These are phyloP conservation scores for Pseudophaeomoniella oleicola DNA, from an alignment of 2,329 filamentous ascomycete genomes.

Conservation along the genomic window DNA sequence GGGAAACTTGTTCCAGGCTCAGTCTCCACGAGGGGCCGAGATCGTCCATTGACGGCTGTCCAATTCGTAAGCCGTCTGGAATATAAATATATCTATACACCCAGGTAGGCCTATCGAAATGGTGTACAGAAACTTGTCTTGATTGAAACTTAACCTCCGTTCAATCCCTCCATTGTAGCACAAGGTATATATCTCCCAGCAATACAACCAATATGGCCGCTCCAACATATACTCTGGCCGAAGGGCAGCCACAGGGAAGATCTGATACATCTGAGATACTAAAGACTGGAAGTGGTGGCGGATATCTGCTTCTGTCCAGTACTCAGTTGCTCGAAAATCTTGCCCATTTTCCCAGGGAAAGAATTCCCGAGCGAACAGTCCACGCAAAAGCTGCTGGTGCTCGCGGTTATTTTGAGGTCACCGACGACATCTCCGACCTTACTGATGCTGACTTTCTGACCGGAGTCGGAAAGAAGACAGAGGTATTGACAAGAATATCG, in stretches of 20 bases:
- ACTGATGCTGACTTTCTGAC: slow-evolving; percentile 41
- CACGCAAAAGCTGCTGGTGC: slow-evolving; percentile 46
- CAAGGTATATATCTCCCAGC: too few species aligned
- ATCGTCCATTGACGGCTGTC: too few species aligned
- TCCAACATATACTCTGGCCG: slow-evolving; percentile 8
- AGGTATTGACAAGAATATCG: slow-evolving; percentile 31
- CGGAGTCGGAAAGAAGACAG: slow-evolving; percentile 38
- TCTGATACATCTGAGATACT: slow-evolving; percentile 9
- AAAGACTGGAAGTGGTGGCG: slow-evolving; percentile 13
- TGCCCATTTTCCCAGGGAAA: slow-evolving; percentile 46
- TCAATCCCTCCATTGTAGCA: too few species aligned
- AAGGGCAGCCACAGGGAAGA: slow-evolving; percentile 7
- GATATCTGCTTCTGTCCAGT: slow-evolving; percentile 36
- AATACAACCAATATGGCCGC: neutral
- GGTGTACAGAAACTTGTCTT: too few species aligned
- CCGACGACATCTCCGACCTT: slow-evolving; percentile 41
- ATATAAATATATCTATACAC: too few species aligned
- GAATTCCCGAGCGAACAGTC: slow-evolving; percentile 48
- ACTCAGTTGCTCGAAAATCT: slow-evolving; percentile 49
- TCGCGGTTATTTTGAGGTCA: slow-evolving; percentile 47
- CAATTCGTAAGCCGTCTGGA: too few species aligned
- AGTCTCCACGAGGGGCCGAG: too few species aligned
- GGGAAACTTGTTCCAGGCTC: too few species aligned
- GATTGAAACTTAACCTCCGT: too few species aligned
- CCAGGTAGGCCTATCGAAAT: too few species aligned